Base-by-base conservation (phyloP, 202 grass and related monocot species). In the Musa balbisiana region DNA sequence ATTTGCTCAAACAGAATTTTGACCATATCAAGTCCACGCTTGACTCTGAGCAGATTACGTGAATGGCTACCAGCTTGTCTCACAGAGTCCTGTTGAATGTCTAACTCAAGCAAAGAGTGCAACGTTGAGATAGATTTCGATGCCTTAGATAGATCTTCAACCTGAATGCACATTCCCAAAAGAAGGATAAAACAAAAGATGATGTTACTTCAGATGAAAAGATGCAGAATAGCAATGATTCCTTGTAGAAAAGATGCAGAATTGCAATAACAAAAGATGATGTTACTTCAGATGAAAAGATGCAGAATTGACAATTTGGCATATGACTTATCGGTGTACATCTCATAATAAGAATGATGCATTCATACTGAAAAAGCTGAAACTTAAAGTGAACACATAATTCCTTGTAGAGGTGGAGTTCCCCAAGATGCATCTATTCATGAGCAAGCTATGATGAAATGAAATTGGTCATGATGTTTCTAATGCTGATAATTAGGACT, bases 1-100 rank as follows among this genome's bases (percentile, higher is more conserved):
- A 97, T 89, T 81, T 86, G 72, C 79, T 93, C 86, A 84, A 97
- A 97, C 51, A 93, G 84, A 73, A 93, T 83, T 78, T 90, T 93
- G 55, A 97, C 86, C 93, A 97, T 93, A 82, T 97, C 90, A 25
- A 97, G 65, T 56, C 88, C 90, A 58, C 90, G 90, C 74, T 87
- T 87, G 24, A 97, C 90, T 80, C 86, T 89, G 27, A 97, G 93
- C 15, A 97, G 78, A 81, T 97, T 97, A 82, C 90, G 84, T 8
- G 90, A 86, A 66, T 89, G 90, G 75, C 88, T 91, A 64, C 93
- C 90, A 2, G 68, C 73, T 73, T 83, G 76, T 79, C 76, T 89
- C 69, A 89, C 81, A 9, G 75, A 82, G 50, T 70, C 79, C 3
- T 89, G 80, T 33, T 97, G 84, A 74, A 97, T 81, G 71, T 97